These are phyloP conservation scores for Colletotrichum lindemuthianum DNA, from an alignment of 2,329 filamentous ascomycete genomes.

Conservation along the genomic window DNA sequence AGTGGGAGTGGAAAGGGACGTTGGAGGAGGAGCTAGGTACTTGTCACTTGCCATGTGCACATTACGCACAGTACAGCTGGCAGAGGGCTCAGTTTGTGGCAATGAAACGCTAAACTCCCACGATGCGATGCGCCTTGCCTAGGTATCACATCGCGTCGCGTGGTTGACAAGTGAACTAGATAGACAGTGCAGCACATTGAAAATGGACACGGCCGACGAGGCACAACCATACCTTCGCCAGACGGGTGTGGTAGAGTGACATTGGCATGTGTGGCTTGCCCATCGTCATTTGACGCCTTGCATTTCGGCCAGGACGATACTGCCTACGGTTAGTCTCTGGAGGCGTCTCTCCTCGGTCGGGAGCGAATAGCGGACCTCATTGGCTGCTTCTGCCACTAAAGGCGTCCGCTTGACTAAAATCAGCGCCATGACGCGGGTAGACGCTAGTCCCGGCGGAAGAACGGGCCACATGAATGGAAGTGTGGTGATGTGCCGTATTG, in stretches of 20 bases:
- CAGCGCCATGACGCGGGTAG: too few relatives aligned
- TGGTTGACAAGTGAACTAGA: slow-evolving; percentile 9
- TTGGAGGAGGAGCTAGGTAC: too few relatives aligned
- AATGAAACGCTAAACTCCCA: too few relatives aligned
- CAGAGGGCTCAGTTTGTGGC: background rate
- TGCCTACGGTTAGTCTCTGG: slow-evolving; percentile 10
- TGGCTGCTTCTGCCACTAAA: slow-evolving; percentile 7
- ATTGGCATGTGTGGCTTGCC: slow-evolving; percentile 32
- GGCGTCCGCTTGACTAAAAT: too few relatives aligned
- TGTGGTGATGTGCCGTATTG: too few relatives aligned
- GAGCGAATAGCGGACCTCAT: background rate
- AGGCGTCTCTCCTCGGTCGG: slow-evolving; percentile 3
- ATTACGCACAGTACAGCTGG: too few relatives aligned
- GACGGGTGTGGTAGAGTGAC: slow-evolving; percentile 14
- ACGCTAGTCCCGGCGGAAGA: too few relatives aligned
- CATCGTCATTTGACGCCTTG: slow-evolving; percentile 24
- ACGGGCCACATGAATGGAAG: too few relatives aligned
- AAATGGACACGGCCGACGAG: background rate
- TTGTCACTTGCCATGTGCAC: too few relatives aligned
- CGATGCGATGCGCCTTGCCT: background rate
- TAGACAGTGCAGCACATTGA: slow-evolving; percentile 2
- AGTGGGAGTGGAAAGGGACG: too few relatives aligned
- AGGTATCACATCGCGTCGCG: slow-evolving; percentile 10
- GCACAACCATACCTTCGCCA: background rate
- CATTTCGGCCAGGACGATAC: too few relatives aligned